Evolutionary conservation across 2,329 filamentous ascomycete species (phyloP), one percentile per base, ranked within the genome.

Genomic region (Sporothrix sp.): DNA sequence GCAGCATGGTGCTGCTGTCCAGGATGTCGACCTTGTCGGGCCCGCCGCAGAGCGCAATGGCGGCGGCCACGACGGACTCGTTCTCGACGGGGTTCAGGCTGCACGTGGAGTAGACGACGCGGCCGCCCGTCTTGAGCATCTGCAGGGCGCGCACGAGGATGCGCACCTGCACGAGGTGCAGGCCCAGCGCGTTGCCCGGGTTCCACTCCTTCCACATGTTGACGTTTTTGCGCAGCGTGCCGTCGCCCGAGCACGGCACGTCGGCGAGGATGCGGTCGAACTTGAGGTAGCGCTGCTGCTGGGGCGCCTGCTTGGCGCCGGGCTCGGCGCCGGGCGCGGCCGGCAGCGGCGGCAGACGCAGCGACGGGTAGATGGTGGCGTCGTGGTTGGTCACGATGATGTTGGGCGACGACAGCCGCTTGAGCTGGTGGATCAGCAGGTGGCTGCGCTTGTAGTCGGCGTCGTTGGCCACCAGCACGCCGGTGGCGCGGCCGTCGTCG

Each of bases 51-150:
- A 90, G 79, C 59, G 89, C 85, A 59, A 98, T 90, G 10, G 93
- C 93, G 23, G 85, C 84, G 1, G 87, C 82, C 54, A 98, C 74
- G 14, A 97, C 89, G 7, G 93, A 84, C 69, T 98, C 93, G 62
- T 98, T 95, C 72, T 98, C 93, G 25, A 97, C 81, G 0, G 93
- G 93, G 69, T 98, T 98, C 86, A 98, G 88, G 67, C 89, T 96
- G 75, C 93, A 98, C 18, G 93, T 98, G 3, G 91, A 97, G 71
- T 97, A 98, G 48, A 98, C 91, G 25, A 97, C 87, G 56, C 90
- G 81, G 47, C 93, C 93, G 36, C 93, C 91, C 51, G 88, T 85
- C 73, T 96, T 97, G 58, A 98, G 79, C 82, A 98, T 88, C 69
- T 97, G 91, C 47, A 98, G 75, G 28, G 93, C 87, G 55, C 93